phyloP scores from a whole-genome alignment of 139 green algal genomes.

The Picocystis salinarum region DNA sequence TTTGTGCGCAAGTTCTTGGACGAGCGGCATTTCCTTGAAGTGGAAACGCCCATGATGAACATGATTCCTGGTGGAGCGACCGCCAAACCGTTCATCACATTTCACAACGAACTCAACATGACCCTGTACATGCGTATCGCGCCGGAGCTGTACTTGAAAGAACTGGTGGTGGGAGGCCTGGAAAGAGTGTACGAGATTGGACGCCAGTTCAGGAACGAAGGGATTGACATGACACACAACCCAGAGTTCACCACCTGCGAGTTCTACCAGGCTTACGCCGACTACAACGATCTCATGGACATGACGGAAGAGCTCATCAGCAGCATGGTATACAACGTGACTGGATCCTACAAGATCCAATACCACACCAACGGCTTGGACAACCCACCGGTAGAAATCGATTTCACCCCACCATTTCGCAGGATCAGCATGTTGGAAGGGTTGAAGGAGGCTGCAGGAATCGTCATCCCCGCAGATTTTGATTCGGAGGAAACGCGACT shows the following conservation, averaged over 20 bases:
- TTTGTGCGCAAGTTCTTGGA: conserved; percentile 82
- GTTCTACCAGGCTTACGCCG: conserved; percentile 91
- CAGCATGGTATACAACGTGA: conserved; percentile 74
- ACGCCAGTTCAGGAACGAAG: conserved; percentile 69
- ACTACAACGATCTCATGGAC: conserved; percentile 95
- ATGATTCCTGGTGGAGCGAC: conserved; percentile 80
- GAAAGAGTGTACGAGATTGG: conserved; percentile 43
- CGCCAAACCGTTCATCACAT: conserved; percentile 83
- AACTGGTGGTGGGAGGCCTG: conserved; percentile 85
- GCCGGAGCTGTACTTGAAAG: conserved; percentile 96
- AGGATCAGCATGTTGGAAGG: conserved; percentile 13
- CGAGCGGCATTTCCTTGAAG: conserved; percentile 78
- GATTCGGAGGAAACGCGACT: conserved; percentile 39
- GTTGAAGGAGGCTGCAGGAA: conserved; percentile 51
- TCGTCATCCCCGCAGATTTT: conserved; percentile 51
- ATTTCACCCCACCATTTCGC: conserved; percentile 74
- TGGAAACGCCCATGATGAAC: conserved; percentile 93
- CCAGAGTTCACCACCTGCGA: conserved; percentile 98
- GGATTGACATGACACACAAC: conserved; percentile 99
- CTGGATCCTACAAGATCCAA: conserved; percentile 74
- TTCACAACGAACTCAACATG: conserved; percentile 99
- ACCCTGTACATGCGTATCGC: conserved; percentile 93
- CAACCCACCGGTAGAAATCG: conserved; percentile 64
- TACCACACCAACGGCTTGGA: conserved; percentile 85
- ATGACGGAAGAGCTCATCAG: conserved; percentile 90